Conservation (phyloP, 2,329 filamentous ascomycete species). For the Penicillium sp. region DNA sequence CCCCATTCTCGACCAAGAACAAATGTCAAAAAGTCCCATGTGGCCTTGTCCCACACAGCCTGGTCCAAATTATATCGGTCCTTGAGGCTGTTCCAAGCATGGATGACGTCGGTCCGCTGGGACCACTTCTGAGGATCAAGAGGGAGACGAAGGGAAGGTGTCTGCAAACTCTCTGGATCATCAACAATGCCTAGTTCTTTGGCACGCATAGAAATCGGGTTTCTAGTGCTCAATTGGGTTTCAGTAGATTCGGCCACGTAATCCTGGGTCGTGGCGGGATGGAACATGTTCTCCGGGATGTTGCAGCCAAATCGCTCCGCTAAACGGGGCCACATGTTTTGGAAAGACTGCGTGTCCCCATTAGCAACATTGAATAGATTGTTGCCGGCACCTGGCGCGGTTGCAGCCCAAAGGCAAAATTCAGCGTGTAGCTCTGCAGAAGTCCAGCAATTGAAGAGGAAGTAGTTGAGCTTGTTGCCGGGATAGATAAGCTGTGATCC, state of each 20-base stretch:
- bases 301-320: constrained; percentile 40
- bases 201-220: no score
- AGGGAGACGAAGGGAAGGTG: constrained; percentile 25
- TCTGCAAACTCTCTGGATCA: constrained; percentile 20
- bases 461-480: constrained; percentile 37
- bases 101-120: constrained; percentile 42
- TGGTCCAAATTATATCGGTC: constrained; percentile 43
- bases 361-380: constrained; percentile 50
- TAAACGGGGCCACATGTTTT: constrained; percentile 48
- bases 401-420: constrained; percentile 43
- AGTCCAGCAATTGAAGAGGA: constrained; percentile 39
- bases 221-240: no score
- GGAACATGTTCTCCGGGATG: constrained; percentile 24
- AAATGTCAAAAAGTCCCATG: constrained; percentile 51
- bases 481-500: constrained; percentile 39
- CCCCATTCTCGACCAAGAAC: constrained; percentile 44
- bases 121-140: constrained; percentile 50
- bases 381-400: constrained; percentile 35
- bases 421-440: constrained; percentile 39
- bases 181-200: no score
- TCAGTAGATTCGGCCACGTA: no score
- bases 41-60: constrained; percentile 48
- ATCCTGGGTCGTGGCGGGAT: no score
- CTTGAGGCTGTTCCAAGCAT: constrained; percentile 44
- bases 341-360: constrained; percentile 44